Percentiles rank a stretch among this genome's conserved stretches.
Evolutionary conservation across 1,139 yeast genomes (phyloP).

Genomic region (Candida mesenterica): DNA sequence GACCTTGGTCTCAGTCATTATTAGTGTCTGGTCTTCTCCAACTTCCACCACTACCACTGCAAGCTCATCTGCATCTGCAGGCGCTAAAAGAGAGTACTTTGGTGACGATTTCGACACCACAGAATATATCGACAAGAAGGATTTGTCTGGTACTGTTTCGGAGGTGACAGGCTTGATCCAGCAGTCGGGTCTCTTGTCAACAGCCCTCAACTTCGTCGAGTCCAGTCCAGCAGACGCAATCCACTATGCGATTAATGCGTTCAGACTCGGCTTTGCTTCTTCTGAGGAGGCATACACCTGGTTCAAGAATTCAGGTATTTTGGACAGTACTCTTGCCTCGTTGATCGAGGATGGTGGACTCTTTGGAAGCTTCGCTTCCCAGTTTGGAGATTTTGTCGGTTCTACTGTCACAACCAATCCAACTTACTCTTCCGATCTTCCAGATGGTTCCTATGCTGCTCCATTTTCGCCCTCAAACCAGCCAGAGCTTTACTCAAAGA

Average conservation of each 20-base stretch:
- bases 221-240: slow-evolving; percentile 39
- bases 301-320: slow-evolving; percentile 41
- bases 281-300: slow-evolving; percentile 38
- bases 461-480: too few species aligned
- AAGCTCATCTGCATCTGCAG: slow-evolving; percentile 12
- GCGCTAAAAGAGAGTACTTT: slow-evolving; percentile 20
- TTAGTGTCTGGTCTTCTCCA: slow-evolving; percentile 10
- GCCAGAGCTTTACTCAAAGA: too few species aligned
- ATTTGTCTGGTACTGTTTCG: slow-evolving; percentile 28
- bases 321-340: slow-evolving; percentile 31
- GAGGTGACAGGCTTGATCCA: slow-evolving; percentile 29
- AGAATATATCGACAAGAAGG: slow-evolving; percentile 38
- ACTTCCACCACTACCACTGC: slow-evolving; percentile 8
- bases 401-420: too few species aligned
- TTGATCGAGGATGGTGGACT: slow-evolving; percentile 32
- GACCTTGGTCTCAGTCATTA: slow-evolving; percentile 25
- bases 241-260: slow-evolving; percentile 32
- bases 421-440: too few species aligned
- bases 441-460: too few species aligned
- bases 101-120: slow-evolving; percentile 9
- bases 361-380: slow-evolving; percentile 27
- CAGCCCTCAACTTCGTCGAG: slow-evolving; percentile 33
- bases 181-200: slow-evolving; percentile 36
- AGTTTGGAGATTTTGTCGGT: slow-evolving; percentile 7
- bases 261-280: slow-evolving; percentile 34